Conservation (phyloP, 305 asterid genomes). For the Solanum aculeatissimum region DNA sequence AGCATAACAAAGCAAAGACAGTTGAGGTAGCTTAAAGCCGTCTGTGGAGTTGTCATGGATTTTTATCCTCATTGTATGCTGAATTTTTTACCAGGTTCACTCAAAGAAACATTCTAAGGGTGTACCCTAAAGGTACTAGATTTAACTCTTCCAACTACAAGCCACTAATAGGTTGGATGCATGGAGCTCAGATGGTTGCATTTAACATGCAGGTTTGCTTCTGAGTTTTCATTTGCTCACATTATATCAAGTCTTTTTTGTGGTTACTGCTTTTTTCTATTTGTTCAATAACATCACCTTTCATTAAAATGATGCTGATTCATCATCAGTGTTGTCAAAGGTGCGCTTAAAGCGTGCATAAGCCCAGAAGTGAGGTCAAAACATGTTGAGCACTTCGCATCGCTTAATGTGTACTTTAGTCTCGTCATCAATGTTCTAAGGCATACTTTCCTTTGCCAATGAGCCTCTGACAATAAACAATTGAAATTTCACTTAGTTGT, state of each 20-base stretch:
- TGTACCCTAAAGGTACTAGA: constrained; percentile 41
- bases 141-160: constrained; percentile 40
- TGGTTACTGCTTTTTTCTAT: background rate
- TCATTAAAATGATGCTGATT: background rate
- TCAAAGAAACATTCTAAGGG: constrained; percentile 26
- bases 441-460: background rate
- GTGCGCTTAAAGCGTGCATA: background rate
- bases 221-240: background rate
- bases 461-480: background rate
- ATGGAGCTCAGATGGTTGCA: constrained; percentile 54
- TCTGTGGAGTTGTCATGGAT: background rate
- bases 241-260: background rate
- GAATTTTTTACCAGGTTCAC: constrained; percentile 21
- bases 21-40: background rate
- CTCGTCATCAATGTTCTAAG: background rate
- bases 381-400: background rate
- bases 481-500: background rate
- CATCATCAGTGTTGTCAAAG: background rate
- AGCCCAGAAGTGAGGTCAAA: background rate
- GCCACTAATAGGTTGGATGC: constrained; percentile 40
- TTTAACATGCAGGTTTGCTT: constrained; percentile 39
- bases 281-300: background rate
- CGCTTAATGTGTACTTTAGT: background rate
- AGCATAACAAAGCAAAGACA: background rate
- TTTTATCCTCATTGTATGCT: background rate